Base-by-base conservation (phyloP, 495 filamentous ascomycete species). In the Penicillium coprophilum region DNA sequence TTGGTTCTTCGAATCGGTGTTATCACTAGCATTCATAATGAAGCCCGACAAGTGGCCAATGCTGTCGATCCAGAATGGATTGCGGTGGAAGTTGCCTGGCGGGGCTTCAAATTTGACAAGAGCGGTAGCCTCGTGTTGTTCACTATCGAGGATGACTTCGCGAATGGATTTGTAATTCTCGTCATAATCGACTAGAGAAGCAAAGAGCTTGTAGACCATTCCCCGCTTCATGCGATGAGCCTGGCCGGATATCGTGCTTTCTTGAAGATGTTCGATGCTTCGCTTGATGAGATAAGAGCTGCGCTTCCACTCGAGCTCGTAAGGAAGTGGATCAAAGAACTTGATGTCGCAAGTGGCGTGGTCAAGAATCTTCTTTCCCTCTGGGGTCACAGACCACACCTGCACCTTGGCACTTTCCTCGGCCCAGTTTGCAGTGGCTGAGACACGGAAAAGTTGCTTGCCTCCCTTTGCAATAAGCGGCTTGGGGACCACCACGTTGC, bases 181-280 rank as follows among this genome's bases (percentile, higher is more conserved):
- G 40, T 83, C 79, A 60, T 89, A 92, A 40, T 91, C 82, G 24
- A 90, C 88, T 4, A 92, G 72, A 40, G 85, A 75, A n/a, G 75
- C 68, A 59, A 93, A 87, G 12, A 92, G 74, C 64, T 89, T 88
- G 73, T 94, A 94, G 1, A 86, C 85, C 72, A 92, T 81, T n/a
- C 84, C 82, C 3, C 84, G 80, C 51, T 83, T 82, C 62, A 89
- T 68, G n/a, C 66, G 81, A 47, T 84, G 84, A 10, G 84, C 83
- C 9, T 79, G 69, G 6, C 74, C 53, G 64, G 73, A 59, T 72
- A 82, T 60, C 43, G 80, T 81, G 15, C 74, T 80, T 31, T 78
- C 73, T 38, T 75, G 66, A 10, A 84, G 69, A 46, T 71, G 60
- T 24, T 78, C 67, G 44, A 83, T 77, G 43, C 77, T 77, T 61